Conservation (phyloP, 345 rosid species). For the Rhizophora mangle region DNA sequence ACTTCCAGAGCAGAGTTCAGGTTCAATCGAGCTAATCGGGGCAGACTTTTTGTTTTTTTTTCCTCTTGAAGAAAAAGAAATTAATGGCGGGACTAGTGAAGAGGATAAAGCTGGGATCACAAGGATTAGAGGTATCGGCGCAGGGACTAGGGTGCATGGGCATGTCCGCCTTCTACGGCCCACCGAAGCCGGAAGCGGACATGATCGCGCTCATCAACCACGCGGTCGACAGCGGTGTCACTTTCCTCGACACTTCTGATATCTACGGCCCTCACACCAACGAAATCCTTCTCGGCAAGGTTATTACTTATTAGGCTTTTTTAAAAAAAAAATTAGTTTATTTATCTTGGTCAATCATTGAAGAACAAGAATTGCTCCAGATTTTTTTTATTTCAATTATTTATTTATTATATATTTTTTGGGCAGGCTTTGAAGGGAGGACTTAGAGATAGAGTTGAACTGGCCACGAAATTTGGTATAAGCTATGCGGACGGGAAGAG, state of each 20-base stretch:
- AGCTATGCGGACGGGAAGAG: constrained; percentile 19
- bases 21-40: too few species aligned
- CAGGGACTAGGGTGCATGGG: constrained; percentile 61
- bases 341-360: too few species aligned
- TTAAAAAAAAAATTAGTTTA: not conserved
- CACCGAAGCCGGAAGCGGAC: constrained; percentile 45
- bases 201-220: constrained; percentile 51
- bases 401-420: not conserved
- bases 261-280: constrained; percentile 48
- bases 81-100: constrained; percentile 12
- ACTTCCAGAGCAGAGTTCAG: too few species aligned
- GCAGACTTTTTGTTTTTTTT: too few species aligned
- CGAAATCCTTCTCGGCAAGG: constrained; percentile 53
- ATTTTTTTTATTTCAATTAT: too few species aligned
- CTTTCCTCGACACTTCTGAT: constrained; percentile 52
- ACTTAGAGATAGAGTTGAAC: constrained; percentile 45
- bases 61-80: too few species aligned
- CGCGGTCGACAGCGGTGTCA: constrained; percentile 46
- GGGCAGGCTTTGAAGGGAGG: constrained; percentile 56
- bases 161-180: constrained; percentile 47
- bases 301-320: not conserved
- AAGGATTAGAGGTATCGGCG: constrained; percentile 51
- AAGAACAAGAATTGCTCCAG: too few species aligned
- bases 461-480: constrained; percentile 61
- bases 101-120: constrained; percentile 47